Percentiles rank a stretch among this genome's conserved stretches.
These are phyloP conservation scores for Capsicum baccatum DNA, from an alignment of 257 asterid genomes.

Conservation along the genomic window DNA sequence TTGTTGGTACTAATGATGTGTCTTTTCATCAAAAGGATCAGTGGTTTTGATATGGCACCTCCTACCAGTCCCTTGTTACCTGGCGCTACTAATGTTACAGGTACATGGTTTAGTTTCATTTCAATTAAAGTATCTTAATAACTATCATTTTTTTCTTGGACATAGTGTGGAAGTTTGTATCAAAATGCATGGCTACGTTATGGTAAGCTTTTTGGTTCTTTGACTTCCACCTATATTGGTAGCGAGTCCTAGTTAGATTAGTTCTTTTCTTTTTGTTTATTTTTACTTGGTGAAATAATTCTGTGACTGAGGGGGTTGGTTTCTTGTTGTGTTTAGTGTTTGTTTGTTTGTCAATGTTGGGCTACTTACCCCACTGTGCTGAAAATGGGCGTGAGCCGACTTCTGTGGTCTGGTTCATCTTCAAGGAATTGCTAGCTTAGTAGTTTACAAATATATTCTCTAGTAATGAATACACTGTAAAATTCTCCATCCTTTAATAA, in stretches of 20 bases:
- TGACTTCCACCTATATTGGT: constrained; percentile 43
- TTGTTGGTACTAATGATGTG: no score
- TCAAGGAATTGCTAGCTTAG: constrained; percentile 85
- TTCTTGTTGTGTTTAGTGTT: constrained; percentile 98
- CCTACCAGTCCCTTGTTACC: no score
- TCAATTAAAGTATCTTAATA: no score
- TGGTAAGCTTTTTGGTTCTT: constrained; percentile 39
- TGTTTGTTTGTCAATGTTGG: constrained; percentile 99
- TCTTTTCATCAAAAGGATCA: no score
- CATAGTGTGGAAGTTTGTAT: no score
- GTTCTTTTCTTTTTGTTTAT: constrained; percentile 51
- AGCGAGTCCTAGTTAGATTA: constrained; percentile 52
- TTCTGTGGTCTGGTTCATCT: constrained; percentile 99
- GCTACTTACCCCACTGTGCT: constrained; percentile 99
- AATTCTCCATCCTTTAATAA: constrained; percentile 16
- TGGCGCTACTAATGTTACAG: no score
- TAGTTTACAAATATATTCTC: constrained; percentile 52
- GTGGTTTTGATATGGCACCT: no score
- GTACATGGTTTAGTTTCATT: no score
- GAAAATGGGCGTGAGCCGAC: constrained; percentile 99
- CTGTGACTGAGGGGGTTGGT: constrained; percentile 91
- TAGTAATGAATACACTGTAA: constrained; percentile 28
- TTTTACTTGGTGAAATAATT: constrained; percentile 63
- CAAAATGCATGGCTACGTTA: no score
- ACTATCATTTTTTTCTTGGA: no score